These are phyloP conservation scores for Phaeosphaeria sp. DNA, from an alignment of 2,329 filamentous ascomycete species.

Conservation along the genomic window DNA sequence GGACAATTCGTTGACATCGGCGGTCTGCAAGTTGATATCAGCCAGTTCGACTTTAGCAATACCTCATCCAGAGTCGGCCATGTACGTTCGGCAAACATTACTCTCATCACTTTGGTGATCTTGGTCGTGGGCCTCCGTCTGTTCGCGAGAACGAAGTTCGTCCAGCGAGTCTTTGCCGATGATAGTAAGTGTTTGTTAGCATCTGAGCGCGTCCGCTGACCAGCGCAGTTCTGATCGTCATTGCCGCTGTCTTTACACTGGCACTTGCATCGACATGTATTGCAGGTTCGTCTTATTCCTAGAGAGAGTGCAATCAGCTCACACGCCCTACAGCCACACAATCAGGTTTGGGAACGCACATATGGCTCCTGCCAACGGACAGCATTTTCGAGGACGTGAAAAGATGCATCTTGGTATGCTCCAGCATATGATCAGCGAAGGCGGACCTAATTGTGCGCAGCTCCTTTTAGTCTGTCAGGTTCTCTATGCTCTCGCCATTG, in stretches of 20 bases:
- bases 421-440: background rate
- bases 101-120: slow-evolving; percentile 28
- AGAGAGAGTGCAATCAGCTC: background rate
- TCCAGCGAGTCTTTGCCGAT: slow-evolving; percentile 31
- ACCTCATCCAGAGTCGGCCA: slow-evolving; percentile 19
- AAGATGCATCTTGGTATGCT: slow-evolving; percentile 3
- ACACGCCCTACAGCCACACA: slow-evolving; percentile 18
- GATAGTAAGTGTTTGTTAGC: slow-evolving; percentile 21
- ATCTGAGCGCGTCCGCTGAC: background rate
- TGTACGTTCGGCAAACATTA: slow-evolving; percentile 21
- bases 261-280: slow-evolving; percentile 30
- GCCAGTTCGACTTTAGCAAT: slow-evolving; percentile 29
- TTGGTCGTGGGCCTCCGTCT: slow-evolving; percentile 28
- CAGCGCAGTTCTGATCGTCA: slow-evolving; percentile 29
- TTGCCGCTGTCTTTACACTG: slow-evolving; percentile 32
- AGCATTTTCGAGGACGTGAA: slow-evolving; percentile 2
- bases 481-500: slow-evolving; percentile 35
- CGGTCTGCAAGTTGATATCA: slow-evolving; percentile 24
- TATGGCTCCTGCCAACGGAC: background rate
- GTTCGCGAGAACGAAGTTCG: slow-evolving; percentile 25
- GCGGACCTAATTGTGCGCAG: slow-evolving; percentile 16
- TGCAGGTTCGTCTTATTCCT: slow-evolving; percentile 21
- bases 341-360: slow-evolving; percentile 31
- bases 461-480: slow-evolving; percentile 34
- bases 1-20: slow-evolving; percentile 7